A percentile compares a stretch with the other conserved stretches of the same genome.
Conservation (phyloP, 2,329 filamentous ascomycete species). For the Colletotrichum viniferum region DNA sequence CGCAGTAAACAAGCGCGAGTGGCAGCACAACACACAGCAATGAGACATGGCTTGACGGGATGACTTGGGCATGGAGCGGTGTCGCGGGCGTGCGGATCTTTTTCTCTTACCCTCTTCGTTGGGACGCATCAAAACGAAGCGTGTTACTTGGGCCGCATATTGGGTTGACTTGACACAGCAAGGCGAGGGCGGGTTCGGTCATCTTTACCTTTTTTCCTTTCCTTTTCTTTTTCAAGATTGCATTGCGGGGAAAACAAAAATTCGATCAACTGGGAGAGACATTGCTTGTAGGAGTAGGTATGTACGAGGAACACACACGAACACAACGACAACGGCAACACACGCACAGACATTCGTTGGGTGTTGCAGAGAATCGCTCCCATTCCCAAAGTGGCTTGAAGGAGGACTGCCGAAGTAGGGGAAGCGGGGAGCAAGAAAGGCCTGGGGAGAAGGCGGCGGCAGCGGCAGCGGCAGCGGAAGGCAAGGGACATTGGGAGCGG, state of each 20-base stretch:
- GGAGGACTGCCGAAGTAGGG: background rate
- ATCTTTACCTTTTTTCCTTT: background rate
- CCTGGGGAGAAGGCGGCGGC: background rate
- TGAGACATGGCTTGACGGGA: slow-evolving; percentile 18
- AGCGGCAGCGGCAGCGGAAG: background rate
- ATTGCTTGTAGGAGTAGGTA: slow-evolving; percentile 12
- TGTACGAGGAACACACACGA: background rate
- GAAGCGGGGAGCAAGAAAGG: background rate
- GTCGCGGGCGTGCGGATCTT: slow-evolving; percentile 5
- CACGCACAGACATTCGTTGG: background rate
- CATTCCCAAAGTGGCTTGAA: background rate
- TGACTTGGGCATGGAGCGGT: slow-evolving; percentile 1
- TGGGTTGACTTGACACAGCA: slow-evolving; percentile 1
- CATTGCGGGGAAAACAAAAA: slow-evolving; percentile 16
- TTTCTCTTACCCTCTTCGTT: background rate
- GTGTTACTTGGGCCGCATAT: slow-evolving; percentile 15
- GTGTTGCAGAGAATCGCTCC: background rate
- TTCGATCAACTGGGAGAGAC: background rate
- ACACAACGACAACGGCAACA: background rate
- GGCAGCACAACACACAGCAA: background rate
- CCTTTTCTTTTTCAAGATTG: background rate
- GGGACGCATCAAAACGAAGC: slow-evolving; percentile 6
- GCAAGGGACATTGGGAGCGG: background rate
- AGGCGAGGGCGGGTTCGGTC: slow-evolving; percentile 11
- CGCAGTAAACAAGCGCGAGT: slow-evolving; percentile 50